Base-by-base conservation (phyloP, 1,139 yeast genomes). In the Kluyveromyces marxianus region DNA sequence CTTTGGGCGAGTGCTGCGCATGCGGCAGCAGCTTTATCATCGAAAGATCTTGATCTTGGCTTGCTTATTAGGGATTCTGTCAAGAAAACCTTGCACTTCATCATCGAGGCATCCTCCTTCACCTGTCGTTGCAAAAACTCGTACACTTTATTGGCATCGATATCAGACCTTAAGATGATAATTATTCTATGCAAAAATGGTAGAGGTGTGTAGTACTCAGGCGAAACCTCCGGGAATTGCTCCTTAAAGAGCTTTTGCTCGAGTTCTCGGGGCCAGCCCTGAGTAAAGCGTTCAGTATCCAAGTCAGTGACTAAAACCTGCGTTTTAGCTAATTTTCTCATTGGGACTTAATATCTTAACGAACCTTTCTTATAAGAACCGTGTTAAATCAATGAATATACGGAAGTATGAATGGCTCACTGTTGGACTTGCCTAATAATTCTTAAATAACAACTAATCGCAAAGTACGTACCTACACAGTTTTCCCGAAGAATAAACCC, bases 251-350 rank as follows among this genome's bases (percentile, higher is more conserved):
- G 40, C 41, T 48, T 44, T 10, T 46, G 42, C 40, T 60, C 55
- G 41, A 62, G 39, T n/a, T 41, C 42, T 10, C 50, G 48, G 5
- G 65, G 61, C 66, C 64, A 61, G 26, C 53, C 51, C 26, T 48
- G 29, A 8, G 45, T 47, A 45, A 62, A 62, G 35, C 46, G 48
- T 2, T 43, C 48, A 46, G 50, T 57, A 7, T 64, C 59, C 25
- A 62, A 47, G 48, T 60, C 62, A 4, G 67, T 62, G 35, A 62
- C 57, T 36, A 62, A 48, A 27, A 62, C 58, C 44, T 62, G 60
- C 2, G 58, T 54, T 45, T 50, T 55, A 21, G 30, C 31, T 29
- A 39, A 24, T 29, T 10, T 34, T 25, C 27, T 14, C 38, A 35
- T 25, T 26, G 5, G 21, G 21, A 14, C 21, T 14, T 14, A 14